These are phyloP conservation scores for Chaetomiaceae sp. DNA, from an alignment of 2,329 filamentous ascomycete species.

Conservation along the genomic window DNA sequence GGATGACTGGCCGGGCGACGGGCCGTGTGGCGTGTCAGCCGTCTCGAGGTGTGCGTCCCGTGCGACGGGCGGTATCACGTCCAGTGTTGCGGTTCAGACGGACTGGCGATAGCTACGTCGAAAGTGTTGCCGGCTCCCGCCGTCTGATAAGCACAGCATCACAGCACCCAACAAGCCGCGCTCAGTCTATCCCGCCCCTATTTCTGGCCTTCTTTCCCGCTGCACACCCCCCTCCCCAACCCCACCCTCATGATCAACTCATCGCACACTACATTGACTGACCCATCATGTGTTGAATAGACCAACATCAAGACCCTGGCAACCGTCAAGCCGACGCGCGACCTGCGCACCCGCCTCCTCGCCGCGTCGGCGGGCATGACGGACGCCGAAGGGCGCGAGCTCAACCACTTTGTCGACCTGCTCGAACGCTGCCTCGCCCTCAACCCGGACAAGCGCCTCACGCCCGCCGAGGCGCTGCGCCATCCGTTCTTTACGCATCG, in stretches of 20 bases:
- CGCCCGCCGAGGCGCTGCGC: conserved; percentile 75
- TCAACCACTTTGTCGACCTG: conserved; percentile 79
- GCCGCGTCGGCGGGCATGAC: conserved; percentile 67
- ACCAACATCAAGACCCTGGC: conserved; percentile 61
- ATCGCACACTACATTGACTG: conserved; percentile 2
- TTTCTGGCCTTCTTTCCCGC: neutral
- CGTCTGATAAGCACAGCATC: too few species aligned
- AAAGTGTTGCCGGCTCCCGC: too few species aligned
- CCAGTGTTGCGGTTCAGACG: too few species aligned
- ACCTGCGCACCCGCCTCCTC: conserved; percentile 74
- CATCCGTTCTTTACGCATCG: conserved; percentile 73
- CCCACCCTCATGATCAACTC: too few species aligned
- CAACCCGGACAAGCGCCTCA: conserved; percentile 89
- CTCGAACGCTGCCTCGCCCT: conserved; percentile 82
- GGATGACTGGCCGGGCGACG: too few species aligned
- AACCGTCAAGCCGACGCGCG: conserved; percentile 69
- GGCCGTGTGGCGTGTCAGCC: neutral
- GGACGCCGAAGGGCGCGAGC: conserved; percentile 67
- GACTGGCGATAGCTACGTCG: too few species aligned
- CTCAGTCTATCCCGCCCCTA: neutral
- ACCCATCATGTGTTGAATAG: conserved; percentile 34
- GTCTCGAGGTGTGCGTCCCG: neutral
- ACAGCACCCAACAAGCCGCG: neutral
- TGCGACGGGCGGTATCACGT: neutral
- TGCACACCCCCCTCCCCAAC: neutral